These are phyloP conservation scores for Amesomyces nigricolor DNA, from an alignment of 2,329 filamentous ascomycete genomes.

Conservation along the genomic window DNA sequence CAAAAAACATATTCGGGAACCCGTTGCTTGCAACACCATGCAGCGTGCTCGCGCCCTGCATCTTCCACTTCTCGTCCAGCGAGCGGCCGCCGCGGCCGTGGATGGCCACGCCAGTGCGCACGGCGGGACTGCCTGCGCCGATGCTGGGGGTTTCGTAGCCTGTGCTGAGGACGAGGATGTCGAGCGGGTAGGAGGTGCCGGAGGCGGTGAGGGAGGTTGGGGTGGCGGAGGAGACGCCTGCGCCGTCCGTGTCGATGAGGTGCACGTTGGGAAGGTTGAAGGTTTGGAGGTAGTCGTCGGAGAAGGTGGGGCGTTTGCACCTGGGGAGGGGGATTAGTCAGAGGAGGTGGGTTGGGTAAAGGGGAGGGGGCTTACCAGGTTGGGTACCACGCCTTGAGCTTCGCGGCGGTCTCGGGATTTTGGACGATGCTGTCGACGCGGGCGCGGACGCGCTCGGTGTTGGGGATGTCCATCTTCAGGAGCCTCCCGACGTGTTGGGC, in stretches of 20 bases:
- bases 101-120: slow-evolving; percentile 29
- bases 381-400: slow-evolving; percentile 55
- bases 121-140: slow-evolving; percentile 21
- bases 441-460: slow-evolving; percentile 40
- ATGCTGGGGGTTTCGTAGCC: slow-evolving; percentile 33
- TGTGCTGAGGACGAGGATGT: slow-evolving; percentile 33
- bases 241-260: slow-evolving; percentile 54
- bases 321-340: background rate
- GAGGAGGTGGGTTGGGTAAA: background rate
- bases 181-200: slow-evolving; percentile 42
- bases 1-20: slow-evolving; percentile 53
- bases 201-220: slow-evolving; percentile 42
- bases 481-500: slow-evolving; percentile 34
- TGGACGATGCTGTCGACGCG: slow-evolving; percentile 48
- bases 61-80: slow-evolving; percentile 41
- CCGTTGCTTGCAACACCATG: slow-evolving; percentile 44
- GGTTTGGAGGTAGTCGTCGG: slow-evolving; percentile 51
- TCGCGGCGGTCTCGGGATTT: slow-evolving; percentile 45
- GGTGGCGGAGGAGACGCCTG: slow-evolving; percentile 44
- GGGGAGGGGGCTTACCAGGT: slow-evolving; percentile 33
- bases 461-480: slow-evolving; percentile 38
- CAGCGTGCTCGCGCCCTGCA: slow-evolving; percentile 41
- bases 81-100: slow-evolving; percentile 40
- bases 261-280: slow-evolving; percentile 57
- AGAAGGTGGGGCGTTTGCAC: slow-evolving; percentile 60